Evolutionary conservation across 768 basidiomycete genomes (phyloP).

Genomic region (Termitomyces titanicus): DNA sequence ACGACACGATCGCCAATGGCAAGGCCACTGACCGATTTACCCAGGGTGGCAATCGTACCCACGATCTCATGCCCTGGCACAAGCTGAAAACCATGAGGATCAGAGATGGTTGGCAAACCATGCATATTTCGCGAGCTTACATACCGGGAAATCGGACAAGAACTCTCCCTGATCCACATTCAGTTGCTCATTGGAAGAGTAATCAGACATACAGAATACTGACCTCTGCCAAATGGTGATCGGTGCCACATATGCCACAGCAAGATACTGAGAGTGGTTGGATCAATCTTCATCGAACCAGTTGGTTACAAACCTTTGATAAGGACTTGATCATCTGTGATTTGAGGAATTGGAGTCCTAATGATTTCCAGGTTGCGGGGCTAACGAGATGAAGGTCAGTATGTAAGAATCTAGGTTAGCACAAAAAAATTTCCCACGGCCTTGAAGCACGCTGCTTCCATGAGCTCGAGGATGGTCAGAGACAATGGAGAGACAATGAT

Average conservation of each 20-base stretch:
- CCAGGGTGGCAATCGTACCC: slow-evolving; percentile 18
- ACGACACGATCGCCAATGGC: slow-evolving; percentile 63
- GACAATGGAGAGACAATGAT: too few species aligned
- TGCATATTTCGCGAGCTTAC: slow-evolving; percentile 11
- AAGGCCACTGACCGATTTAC: slow-evolving; percentile 59
- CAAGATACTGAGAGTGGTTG: slow-evolving; percentile 23
- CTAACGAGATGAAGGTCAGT: slow-evolving; percentile 18
- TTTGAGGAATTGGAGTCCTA: slow-evolving; percentile 46
- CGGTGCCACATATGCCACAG: slow-evolving; percentile 64
- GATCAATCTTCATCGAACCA: background rate
- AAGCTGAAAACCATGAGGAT: slow-evolving; percentile 23
- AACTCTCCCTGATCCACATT: slow-evolving; percentile 50
- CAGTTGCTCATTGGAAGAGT: background rate
- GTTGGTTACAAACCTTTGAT: slow-evolving; percentile 44
- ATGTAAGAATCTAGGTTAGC: background rate
- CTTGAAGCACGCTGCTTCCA: slow-evolving; percentile 57
- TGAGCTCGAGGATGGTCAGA: slow-evolving; percentile 19
- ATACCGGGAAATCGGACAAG: slow-evolving; percentile 65
- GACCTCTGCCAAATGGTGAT: slow-evolving; percentile 47
- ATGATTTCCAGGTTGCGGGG: slow-evolving; percentile 51
- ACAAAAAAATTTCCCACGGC: slow-evolving; percentile 35
- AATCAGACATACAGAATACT: slow-evolving; percentile 20
- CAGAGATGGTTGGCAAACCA: background rate
- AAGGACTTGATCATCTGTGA: slow-evolving; percentile 52
- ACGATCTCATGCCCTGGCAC: slow-evolving; percentile 42